Conservation (phyloP, 2,329 filamentous ascomycete species). For the Fusarium temperatum region DNA sequence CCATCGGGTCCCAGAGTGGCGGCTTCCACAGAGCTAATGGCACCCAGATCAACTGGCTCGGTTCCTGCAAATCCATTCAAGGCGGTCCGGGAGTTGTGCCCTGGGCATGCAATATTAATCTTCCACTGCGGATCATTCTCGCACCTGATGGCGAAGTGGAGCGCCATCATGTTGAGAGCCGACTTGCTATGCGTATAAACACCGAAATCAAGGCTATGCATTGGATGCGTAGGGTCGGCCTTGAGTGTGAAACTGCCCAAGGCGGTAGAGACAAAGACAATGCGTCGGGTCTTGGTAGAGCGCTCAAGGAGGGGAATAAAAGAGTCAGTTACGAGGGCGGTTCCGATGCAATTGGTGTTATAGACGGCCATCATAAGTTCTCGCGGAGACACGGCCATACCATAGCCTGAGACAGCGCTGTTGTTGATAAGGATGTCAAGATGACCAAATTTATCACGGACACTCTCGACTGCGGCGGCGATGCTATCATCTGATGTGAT, state of each 20-base stretch:
- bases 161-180: slow-evolving; percentile 29
- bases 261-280: slow-evolving; percentile 30
- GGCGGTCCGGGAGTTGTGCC: slow-evolving; percentile 4
- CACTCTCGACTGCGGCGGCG: background rate
- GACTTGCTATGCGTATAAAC: slow-evolving; percentile 30
- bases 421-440: slow-evolving; percentile 32
- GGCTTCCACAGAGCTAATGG: slow-evolving; percentile 6
- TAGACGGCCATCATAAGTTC: slow-evolving; percentile 25
- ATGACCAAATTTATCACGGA: slow-evolving; percentile 3
- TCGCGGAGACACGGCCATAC: background rate
- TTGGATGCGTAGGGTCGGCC: background rate
- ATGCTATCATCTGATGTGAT: slow-evolving; percentile 31
- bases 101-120: slow-evolving; percentile 21
- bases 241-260: slow-evolving; percentile 24
- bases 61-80: slow-evolving; percentile 15
- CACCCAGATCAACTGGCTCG: slow-evolving; percentile 2
- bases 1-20: slow-evolving; percentile 1
- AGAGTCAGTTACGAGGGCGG: slow-evolving; percentile 26
- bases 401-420: slow-evolving; percentile 19
- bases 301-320: slow-evolving; percentile 17
- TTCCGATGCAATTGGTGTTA: slow-evolving; percentile 29
- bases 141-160: slow-evolving; percentile 21
- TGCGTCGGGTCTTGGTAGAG: slow-evolving; percentile 5
- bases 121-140: slow-evolving; percentile 17
- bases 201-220: background rate